Evolutionary conservation across 2,329 filamentous ascomycete genomes (phyloP), one percentile per base, ranked within the genome.

Genomic region (Botrytis elliptica): DNA sequence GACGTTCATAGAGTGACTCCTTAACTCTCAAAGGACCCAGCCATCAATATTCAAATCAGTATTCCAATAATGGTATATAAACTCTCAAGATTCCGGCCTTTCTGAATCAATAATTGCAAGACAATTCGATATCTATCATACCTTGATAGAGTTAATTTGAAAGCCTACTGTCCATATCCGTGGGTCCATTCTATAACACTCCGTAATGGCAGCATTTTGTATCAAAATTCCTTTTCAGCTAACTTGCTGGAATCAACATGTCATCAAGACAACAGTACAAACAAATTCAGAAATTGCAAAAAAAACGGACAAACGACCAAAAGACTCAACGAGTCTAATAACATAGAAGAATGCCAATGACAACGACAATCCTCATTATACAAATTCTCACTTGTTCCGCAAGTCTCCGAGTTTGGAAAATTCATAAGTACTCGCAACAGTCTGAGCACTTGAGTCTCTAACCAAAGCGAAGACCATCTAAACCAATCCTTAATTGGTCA

Each of bases 291-390:
- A 4, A 25, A 49, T 14, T 4, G 14, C 10, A 52, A 52, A 1
- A n/a, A 3, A 10, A 52, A 25, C 1, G 25, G 3, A 52, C 3
- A 52, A n/a, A 25, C 10, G 22, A 29, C 29, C 29, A 29, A 29
- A 29, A 29, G 29, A 29, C 46, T n/a, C 1, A 10, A n/a, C 4
- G 4, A 14, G 22, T 52, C 1, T 52, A 14, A 14, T 12, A n/a
- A 52, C 10, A 52, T 49, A 4, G 5, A 52, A 7, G 4, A 1
- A 25, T n/a, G 4, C 10, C 3, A 52, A 14, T 14, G 25, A 52
- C 4, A 52, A 52, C 12, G 22, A 14, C 4, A 6, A n/a, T n/a
- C 1, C 25, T 14, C 12, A 3, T 25, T 1, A 2, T 0, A 6
- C 5, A n/a, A 52, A 52, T 7, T 3, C 10, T 9, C 20, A 2